Conservation (phyloP, 306 rosid species). For the Glycine latifolia region DNA sequence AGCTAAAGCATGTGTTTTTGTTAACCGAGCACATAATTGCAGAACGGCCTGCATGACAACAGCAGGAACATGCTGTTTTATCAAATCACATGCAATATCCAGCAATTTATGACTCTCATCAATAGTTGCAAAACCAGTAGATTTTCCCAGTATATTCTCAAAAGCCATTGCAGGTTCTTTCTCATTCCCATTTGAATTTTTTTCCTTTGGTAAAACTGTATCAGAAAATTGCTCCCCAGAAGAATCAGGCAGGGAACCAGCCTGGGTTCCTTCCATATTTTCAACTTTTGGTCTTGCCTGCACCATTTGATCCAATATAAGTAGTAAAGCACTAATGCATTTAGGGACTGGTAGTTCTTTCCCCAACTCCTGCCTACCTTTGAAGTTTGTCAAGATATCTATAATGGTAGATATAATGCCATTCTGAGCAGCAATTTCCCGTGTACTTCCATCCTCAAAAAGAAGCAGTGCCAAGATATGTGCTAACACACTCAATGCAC, state of each 20-base stretch:
- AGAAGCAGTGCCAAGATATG: conserved; percentile 88
- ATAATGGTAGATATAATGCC: conserved; percentile 70
- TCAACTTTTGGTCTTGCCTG: conserved; percentile 79
- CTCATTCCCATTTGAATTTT: conserved; percentile 53
- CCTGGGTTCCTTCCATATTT: conserved; percentile 64
- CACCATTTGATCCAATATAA: conserved; percentile 91
- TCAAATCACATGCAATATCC: conserved; percentile 85
- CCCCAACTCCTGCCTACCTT: conserved; percentile 72
- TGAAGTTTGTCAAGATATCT: conserved; percentile 76
- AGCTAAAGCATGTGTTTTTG: conserved; percentile 86
- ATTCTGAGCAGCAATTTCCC: conserved; percentile 86
- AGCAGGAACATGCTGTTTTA: conserved; percentile 90
- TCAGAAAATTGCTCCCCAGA: conserved; percentile 64
- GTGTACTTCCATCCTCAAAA: conserved; percentile 84
- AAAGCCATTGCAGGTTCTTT: conserved; percentile 59
- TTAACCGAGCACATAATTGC: conserved; percentile 92
- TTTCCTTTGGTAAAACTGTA: conserved; percentile 56
- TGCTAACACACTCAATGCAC: conserved; percentile 78
- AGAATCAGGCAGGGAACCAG: conserved; percentile 62
- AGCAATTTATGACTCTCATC: conserved; percentile 83
- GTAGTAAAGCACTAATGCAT: conserved; percentile 87
- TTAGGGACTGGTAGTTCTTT: conserved; percentile 70
- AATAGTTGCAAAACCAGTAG: conserved; percentile 80
- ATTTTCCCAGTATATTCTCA: conserved; percentile 84
- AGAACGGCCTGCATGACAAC: conserved; percentile 98